Evolutionary conservation across 2,329 filamentous ascomycete genomes (phyloP), one percentile per base, ranked within the genome.

Genomic region (Penicillium sp.): DNA sequence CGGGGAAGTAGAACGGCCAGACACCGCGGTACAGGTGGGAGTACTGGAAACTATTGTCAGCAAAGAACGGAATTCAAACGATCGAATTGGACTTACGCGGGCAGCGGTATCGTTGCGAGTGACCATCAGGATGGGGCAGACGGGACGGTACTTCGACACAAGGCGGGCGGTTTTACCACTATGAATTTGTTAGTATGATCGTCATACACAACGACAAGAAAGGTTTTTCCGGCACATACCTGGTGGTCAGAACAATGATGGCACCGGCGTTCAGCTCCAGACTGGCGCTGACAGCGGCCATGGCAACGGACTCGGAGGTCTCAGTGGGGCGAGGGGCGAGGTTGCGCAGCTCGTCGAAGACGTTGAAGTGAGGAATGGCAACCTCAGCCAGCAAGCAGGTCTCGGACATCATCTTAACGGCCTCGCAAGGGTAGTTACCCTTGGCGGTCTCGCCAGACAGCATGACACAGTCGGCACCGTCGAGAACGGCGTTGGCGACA

Each of bases 121-220:
- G 64, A 99, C 90, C 93, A 97, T 97, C 83, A 99, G 93, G 81
- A 99, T 97, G 69, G 94, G 94, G 86, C 93, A 97, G 64, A 97
- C 92, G 50, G 94, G 94, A 72, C 94, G 90, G 83, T 97, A 99
- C 83, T 99, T 99, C 82, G 93, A 96, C 66, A 97, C 84, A 62
- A 97, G 87, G 71, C 94, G 92, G 59, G 94, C 94, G 65, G 93
- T 97, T 72, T 91, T 90, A 73, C 94, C 94, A 66, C 92, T 87
- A 64, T 34, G 56, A 49, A 47, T 19, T 48, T 41, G 60, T 69
- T 58, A 68, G 67, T 69, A 65, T 59, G 25, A 21, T 45, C 21
- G 21, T 50, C 46, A 38, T 19, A 31, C 59, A 31, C 21, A 25
- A 29, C 39, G 50, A 19, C 4, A 41, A 39, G 36, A 41, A 31